Percentiles rank a stretch among this genome's conserved stretches.
These are phyloP conservation scores for Aeschynomene evenia DNA, from an alignment of 306 rosid genomes.

Conservation along the genomic window DNA sequence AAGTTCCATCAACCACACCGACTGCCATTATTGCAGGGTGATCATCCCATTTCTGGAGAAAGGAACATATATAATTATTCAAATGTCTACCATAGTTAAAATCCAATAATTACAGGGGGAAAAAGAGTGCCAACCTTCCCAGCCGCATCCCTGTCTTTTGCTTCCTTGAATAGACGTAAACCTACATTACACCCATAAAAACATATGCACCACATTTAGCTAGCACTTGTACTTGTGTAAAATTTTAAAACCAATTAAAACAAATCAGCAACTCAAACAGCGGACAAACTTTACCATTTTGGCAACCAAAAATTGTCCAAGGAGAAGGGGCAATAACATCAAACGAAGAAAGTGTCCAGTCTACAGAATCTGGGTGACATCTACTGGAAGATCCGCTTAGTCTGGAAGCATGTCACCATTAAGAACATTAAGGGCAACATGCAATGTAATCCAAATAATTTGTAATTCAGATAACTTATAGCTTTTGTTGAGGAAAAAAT, in stretches of 20 bases:
- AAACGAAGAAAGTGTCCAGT: slow-evolving; percentile 62
- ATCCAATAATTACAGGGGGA: slow-evolving; percentile 14
- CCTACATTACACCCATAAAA: slow-evolving; percentile 52
- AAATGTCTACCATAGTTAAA: slow-evolving; percentile 23
- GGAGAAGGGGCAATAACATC: slow-evolving; percentile 96
- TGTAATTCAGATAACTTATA: neutral
- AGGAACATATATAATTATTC: slow-evolving; percentile 20
- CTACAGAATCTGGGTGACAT: slow-evolving; percentile 44
- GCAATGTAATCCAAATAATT: slow-evolving; percentile 1
- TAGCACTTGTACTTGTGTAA: neutral
- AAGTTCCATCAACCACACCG: slow-evolving; percentile 85
- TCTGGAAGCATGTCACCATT: slow-evolving; percentile 43
- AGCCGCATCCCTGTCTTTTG: slow-evolving; percentile 72
- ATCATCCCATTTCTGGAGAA: slow-evolving; percentile 85
- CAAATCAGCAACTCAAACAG: slow-evolving; percentile 23
- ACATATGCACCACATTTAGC: slow-evolving; percentile 11
- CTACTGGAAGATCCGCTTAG: slow-evolving; percentile 55
- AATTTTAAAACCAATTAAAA: neutral
- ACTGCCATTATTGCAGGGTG: slow-evolving; percentile 99
- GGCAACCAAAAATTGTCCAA: slow-evolving; percentile 95
- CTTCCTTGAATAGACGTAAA: slow-evolving; percentile 84
- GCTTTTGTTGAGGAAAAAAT: neutral
- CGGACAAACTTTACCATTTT: slow-evolving; percentile 60
- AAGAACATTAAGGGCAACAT: neutral
- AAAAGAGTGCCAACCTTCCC: slow-evolving; percentile 53